Evolutionary conservation across 2,329 filamentous ascomycete genomes (phyloP).

Genomic region (Trichoderma pleuroti): DNA sequence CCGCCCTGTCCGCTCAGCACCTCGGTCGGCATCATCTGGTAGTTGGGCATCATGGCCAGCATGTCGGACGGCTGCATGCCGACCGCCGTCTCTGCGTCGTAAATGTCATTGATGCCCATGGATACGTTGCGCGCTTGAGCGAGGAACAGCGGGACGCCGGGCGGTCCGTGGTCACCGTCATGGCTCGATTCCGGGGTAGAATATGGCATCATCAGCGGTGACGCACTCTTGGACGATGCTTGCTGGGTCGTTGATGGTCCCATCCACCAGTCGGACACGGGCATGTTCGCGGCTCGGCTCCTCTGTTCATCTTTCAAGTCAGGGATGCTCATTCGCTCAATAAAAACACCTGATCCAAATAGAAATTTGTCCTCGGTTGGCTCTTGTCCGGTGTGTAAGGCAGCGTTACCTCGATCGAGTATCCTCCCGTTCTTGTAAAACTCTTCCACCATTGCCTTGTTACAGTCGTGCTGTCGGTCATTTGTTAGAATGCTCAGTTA

Average conservation of each 20-base stretch:
- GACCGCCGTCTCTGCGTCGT: slow-evolving; percentile 25
- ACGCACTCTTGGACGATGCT: not conserved
- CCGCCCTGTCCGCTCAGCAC: slow-evolving; percentile 6
- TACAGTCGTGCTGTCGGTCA: slow-evolving; percentile 28
- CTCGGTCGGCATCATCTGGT: slow-evolving; percentile 13
- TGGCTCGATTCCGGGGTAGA: slow-evolving; percentile 19
- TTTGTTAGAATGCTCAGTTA: not conserved
- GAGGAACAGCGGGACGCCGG: slow-evolving; percentile 29
- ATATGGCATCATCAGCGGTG: slow-evolving; percentile 15
- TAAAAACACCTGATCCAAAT: not conserved
- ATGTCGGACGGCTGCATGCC: slow-evolving; percentile 23
- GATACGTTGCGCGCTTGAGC: slow-evolving; percentile 27
- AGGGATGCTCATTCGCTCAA: slow-evolving; percentile 10
- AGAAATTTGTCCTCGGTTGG: slow-evolving; percentile 18
- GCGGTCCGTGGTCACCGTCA: slow-evolving; percentile 25
- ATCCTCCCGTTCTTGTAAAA: slow-evolving; percentile 32
- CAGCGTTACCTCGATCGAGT: slow-evolving; percentile 24
- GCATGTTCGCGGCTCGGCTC: slow-evolving; percentile 22
- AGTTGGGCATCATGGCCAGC: slow-evolving; percentile 22
- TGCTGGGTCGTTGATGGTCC: slow-evolving; percentile 10
- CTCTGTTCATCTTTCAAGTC: slow-evolving; percentile 23
- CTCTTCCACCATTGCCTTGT: slow-evolving; percentile 30
- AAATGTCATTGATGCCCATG: slow-evolving; percentile 22
- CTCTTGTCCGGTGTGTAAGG: slow-evolving; percentile 17
- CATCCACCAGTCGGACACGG: slow-evolving; percentile 24